Conservation (phyloP, 306 rosid genomes). For the Castanospermum australe region DNA sequence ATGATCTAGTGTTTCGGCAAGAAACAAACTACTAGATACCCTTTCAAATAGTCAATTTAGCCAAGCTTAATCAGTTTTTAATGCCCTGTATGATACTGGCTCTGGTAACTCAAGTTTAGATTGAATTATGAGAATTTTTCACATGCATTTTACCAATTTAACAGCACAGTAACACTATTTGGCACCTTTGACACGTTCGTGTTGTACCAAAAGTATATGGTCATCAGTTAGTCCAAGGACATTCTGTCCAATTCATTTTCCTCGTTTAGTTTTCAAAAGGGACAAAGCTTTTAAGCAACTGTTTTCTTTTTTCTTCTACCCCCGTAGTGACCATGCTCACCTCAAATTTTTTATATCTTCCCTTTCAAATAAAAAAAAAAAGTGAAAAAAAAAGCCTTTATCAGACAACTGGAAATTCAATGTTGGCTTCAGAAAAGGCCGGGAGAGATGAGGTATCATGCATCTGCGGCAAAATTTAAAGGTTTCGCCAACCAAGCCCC, state of each 20-base stretch:
- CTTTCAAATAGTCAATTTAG: not conserved
- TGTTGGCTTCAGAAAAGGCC: too few relatives aligned
- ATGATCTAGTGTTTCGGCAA: constrained; percentile 35
- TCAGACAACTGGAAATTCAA: too few relatives aligned
- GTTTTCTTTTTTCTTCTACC: not conserved
- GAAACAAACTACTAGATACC: not conserved
- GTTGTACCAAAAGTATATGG: not conserved
- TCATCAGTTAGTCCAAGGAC: not conserved
- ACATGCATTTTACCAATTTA: constrained; percentile 12
- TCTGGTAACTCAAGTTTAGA: constrained; percentile 16
- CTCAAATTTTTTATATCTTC: not conserved
- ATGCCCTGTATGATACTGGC: not conserved
- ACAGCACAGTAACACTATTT: not conserved
- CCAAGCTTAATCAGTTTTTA: constrained; percentile 12
- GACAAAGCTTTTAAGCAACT: constrained; percentile 1
- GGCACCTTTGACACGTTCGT: not conserved
- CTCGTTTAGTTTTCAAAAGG: constrained; percentile 9
- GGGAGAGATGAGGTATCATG: not conserved
- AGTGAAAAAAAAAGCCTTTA: not conserved
- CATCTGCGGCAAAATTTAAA: not conserved
- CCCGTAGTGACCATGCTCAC: not conserved
- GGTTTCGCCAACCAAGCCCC: not conserved
- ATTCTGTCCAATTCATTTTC: not conserved
- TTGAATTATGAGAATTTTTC: constrained; percentile 23
- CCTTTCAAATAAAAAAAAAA: not conserved